Base-by-base conservation (phyloP, 768 basidiomycete genomes). In the Infundibulicybe gibba region DNA sequence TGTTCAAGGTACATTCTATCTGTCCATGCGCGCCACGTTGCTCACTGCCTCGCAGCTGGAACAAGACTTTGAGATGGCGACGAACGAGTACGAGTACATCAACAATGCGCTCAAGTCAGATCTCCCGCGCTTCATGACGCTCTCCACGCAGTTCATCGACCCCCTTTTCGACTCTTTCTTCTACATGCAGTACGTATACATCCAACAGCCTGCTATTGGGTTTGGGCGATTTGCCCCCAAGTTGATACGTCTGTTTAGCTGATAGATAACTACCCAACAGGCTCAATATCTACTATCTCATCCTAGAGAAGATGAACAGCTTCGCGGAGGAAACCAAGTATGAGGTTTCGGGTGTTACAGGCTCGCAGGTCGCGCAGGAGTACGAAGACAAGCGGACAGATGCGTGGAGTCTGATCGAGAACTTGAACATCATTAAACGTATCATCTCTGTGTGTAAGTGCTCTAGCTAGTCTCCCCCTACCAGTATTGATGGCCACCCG, bases 111-210 rank as follows among this genome's bases (percentile, higher is more conserved):
- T 97, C 67, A 98, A 99, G 71, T 76, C 81, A 48, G 97, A 99
- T 59, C 74, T 99, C 30, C 94, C 94, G 2, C 81, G 81, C n/a
- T 98, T 98, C 75, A 84, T 98, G 79, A 74, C 72, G 21, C 79
- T 97, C 51, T 75, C 88, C 1, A 87, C 91, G 2, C 81, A 85
- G 53, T 97, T 97, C 68, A 91, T 98, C 61, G 87, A 94, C 54
- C 97, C 97, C 1, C 72, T 98, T n/a, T 99, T 97, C 80, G 87
- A 95, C 57, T 95, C 93, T 14, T 94, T 94, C 76, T 99, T 88
- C 75, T 99, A 95, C 65, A 97, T 99, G 94, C 93, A 98, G 92
- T 94, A 59, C 60, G 93, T 82, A 21, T 37, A 30, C 25, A 43
- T 25, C 42, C 52, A 48, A 40, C 32, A 8, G 25, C 25, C 25